A percentile compares a stretch with the other conserved stretches of the same genome.
phyloP scores from a whole-genome alignment of 2,329 filamentous ascomycete species.

The Paraphoma sp. region DNA sequence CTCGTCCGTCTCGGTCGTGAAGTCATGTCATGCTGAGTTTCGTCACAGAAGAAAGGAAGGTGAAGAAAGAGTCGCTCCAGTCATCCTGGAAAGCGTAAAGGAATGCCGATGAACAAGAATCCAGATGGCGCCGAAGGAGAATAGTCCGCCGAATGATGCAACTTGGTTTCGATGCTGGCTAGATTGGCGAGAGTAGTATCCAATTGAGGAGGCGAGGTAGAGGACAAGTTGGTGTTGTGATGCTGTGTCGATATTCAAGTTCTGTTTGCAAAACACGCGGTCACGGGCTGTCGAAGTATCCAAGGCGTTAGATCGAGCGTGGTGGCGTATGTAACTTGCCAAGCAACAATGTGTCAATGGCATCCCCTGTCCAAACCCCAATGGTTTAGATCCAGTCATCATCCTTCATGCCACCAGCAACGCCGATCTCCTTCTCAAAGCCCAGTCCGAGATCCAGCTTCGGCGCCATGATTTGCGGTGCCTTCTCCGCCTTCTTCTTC shows the following conservation, averaged over 20 bases:
- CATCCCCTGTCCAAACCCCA: too few relatives aligned
- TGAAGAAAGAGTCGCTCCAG: conserved; percentile 1
- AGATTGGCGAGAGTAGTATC: too few relatives aligned
- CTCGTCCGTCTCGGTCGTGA: not conserved
- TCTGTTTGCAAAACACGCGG: too few relatives aligned
- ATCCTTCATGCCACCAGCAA: conserved; percentile 21
- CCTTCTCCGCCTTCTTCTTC: conserved; percentile 47
- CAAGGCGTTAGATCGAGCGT: not conserved
- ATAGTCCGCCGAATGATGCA: too few relatives aligned
- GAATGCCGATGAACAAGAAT: not conserved
- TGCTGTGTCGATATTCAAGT: not conserved
- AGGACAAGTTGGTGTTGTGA: not conserved
- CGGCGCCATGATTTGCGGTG: conserved; percentile 47
- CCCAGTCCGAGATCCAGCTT: conserved; percentile 45
- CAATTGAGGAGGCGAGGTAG: too few relatives aligned
- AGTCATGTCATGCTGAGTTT: not conserved
- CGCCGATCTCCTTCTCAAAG: conserved; percentile 39
- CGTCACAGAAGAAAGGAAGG: conserved; percentile 27
- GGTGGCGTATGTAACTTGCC: not conserved
- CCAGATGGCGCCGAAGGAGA: not conserved
- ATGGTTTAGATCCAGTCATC: conserved; percentile 43
- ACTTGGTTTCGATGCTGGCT: too few relatives aligned
- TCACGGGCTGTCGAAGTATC: not conserved
- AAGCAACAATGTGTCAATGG: too few relatives aligned
- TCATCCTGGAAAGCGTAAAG: not conserved